A percentile compares a stretch with the other conserved stretches of the same genome.
phyloP scores from a whole-genome alignment of 2,329 filamentous ascomycete genomes.

The Hypoxylon sp. region DNA sequence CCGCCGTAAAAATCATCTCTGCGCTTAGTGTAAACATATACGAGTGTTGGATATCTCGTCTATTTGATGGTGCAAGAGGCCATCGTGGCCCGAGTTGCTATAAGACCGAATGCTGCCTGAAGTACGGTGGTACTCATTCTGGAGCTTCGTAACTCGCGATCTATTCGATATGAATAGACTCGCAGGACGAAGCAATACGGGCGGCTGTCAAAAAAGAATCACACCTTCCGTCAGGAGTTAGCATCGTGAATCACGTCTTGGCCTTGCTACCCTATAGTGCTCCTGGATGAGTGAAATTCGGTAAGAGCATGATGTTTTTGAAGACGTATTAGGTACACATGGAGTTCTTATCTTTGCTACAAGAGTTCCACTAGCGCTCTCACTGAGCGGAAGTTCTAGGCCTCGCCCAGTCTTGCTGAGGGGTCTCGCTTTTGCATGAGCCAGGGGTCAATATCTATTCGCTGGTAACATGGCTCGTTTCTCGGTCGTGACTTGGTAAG shows the following conservation, averaged over 20 bases:
- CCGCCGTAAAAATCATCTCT: neutral
- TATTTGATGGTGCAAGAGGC: constrained; percentile 1
- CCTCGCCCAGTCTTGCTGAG: constrained; percentile 16
- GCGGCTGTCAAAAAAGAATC: constrained; percentile 19
- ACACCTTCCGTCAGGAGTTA: constrained; percentile 41
- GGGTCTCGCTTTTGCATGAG: constrained; percentile 20
- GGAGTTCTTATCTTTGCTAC: constrained; percentile 11
- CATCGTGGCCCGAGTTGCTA: constrained; percentile 17
- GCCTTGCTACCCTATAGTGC: constrained; percentile 15
- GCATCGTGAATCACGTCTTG: constrained; percentile 30
- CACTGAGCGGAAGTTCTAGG: constrained; percentile 17
- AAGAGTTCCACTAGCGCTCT: neutral
- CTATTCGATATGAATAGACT: constrained; percentile 11
- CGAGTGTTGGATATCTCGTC: constrained; percentile 9
- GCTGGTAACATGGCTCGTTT: constrained; percentile 38
- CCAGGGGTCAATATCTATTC: constrained; percentile 29
- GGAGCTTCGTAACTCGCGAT: constrained; percentile 11
- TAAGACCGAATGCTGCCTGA: constrained; percentile 1
- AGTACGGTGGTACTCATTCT: constrained; percentile 11
- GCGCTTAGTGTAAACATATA: constrained; percentile 37
- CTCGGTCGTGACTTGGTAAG: constrained; percentile 30
- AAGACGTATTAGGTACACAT: neutral
- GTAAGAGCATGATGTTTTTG: neutral
- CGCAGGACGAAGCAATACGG: neutral
- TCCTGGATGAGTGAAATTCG: constrained; percentile 15